Conservation (phyloP, 1,284 basidiomycete genomes). For the Ustilago xerochloae region DNA sequence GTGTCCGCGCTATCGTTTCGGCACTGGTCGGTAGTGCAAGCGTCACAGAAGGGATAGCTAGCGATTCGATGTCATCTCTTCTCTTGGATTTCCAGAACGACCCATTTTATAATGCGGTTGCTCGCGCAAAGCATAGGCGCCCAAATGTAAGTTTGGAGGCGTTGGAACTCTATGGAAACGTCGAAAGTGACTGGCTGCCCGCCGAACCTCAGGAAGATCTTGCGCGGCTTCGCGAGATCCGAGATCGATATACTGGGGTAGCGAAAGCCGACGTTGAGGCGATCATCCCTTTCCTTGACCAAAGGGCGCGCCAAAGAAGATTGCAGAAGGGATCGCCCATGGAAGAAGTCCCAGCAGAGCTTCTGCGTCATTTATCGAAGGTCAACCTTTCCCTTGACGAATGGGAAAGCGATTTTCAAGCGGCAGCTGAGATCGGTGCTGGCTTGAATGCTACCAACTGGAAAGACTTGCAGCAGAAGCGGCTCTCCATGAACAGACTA, state of each 20-base stretch:
- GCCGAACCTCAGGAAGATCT: constrained; percentile 1
- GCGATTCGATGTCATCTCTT: no score
- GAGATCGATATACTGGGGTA: constrained; percentile 11
- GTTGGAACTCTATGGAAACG: constrained; percentile 10
- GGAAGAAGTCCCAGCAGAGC: constrained; percentile 11
- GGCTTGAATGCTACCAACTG: constrained; percentile 4
- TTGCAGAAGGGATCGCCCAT: background rate
- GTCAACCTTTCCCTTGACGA: constrained; percentile 17
- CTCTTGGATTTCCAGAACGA: background rate
- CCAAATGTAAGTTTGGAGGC: background rate
- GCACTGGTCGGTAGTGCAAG: constrained; percentile 4
- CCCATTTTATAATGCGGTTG: constrained; percentile 1
- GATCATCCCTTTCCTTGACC: constrained; percentile 15
- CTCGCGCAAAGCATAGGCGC: background rate
- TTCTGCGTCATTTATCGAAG: constrained; percentile 6
- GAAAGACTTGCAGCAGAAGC: background rate
- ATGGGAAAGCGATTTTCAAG: constrained; percentile 30
- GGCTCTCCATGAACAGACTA: background rate
- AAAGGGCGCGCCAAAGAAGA: background rate
- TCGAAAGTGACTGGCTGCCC: constrained; percentile 4
- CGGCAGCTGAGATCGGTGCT: constrained; percentile 9
- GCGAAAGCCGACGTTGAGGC: constrained; percentile 9
- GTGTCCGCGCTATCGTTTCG: constrained; percentile 15
- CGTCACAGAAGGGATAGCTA: background rate
- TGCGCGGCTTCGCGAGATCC: constrained; percentile 3